Conservation (phyloP, 2,329 filamentous ascomycete species). For the Zymoseptoria pseudotritici region DNA sequence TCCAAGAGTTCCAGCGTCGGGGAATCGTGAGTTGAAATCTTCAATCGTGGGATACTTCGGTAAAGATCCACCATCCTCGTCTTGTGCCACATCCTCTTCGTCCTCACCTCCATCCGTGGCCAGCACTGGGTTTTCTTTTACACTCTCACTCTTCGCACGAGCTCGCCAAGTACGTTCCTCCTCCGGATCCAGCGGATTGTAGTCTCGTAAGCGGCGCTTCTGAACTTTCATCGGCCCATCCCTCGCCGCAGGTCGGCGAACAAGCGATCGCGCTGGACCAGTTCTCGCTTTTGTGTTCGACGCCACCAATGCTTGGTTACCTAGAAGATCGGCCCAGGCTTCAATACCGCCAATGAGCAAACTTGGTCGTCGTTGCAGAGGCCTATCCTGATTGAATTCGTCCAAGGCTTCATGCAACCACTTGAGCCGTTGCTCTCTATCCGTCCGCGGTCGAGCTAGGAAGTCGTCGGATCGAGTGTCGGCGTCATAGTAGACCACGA, state of each 20-base stretch:
- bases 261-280: conserved; percentile 42
- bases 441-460: conserved; percentile 38
- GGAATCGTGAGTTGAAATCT: conserved; percentile 77
- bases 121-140: conserved; percentile 27
- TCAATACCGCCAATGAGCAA: conserved; percentile 75
- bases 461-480: conserved; percentile 53
- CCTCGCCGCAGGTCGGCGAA: conserved; percentile 45
- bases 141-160: conserved; percentile 60
- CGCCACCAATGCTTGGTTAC: conserved; percentile 54
- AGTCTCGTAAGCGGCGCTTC: conserved; percentile 51
- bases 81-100: conserved; percentile 29
- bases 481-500: conserved; percentile 88
- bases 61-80: conserved; percentile 9
- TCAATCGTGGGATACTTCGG: conserved; percentile 46
- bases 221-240: conserved; percentile 44
- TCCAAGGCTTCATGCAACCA: conserved; percentile 72
- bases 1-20: conserved; percentile 56
- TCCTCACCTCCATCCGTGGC: conserved; percentile 36
- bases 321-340: conserved; percentile 80
- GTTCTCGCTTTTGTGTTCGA: conserved; percentile 49
- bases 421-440: conserved; percentile 49
- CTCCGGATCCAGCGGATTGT: conserved; percentile 67
- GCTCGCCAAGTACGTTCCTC: conserved; percentile 78
- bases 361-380: conserved; percentile 64
- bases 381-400: conserved; percentile 74